Evolutionary conservation across 352 stramenopile species (phyloP).

Genomic region (Blastocystis sp.): DNA sequence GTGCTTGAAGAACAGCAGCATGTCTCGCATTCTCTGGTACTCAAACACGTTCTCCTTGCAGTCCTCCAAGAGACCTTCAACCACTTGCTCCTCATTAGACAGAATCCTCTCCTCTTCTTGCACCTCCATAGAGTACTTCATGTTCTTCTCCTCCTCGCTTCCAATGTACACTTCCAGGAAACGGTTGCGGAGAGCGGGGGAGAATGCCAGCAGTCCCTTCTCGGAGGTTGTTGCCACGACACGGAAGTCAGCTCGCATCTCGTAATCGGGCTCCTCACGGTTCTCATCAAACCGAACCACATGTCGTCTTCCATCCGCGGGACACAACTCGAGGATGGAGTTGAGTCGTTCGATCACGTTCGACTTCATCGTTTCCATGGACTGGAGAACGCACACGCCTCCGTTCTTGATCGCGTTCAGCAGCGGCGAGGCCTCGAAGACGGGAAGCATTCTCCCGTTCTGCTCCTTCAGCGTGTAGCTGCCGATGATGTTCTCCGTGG

Average conservation of each 20-base stretch:
- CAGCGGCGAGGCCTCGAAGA: constrained; percentile 22
- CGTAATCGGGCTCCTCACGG: background rate
- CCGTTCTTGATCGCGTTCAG: constrained; percentile 15
- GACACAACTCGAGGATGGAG: constrained; percentile 26
- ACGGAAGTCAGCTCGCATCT: background rate
- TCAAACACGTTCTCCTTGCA: no score
- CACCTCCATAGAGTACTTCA: no score
- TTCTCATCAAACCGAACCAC: constrained; percentile 29
- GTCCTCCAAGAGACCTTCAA: no score
- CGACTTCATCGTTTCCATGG: constrained; percentile 35
- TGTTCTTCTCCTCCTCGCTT: background rate
- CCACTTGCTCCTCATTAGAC: no score
- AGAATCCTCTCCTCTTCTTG: no score
- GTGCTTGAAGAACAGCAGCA: no score
- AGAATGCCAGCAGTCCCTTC: constrained; percentile 29
- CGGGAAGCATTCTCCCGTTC: background rate
- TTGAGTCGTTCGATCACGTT: constrained; percentile 46
- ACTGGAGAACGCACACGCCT: constrained; percentile 32
- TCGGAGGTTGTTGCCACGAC: constrained; percentile 49
- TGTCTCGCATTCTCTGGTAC: no score
- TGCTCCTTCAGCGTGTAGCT: constrained; percentile 10
- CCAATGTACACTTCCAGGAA: constrained; percentile 27
- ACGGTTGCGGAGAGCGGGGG: constrained; percentile 36
- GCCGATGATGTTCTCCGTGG: constrained; percentile 47
- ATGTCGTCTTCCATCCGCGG: background rate